These are phyloP conservation scores for Trametes sanguinea DNA, from an alignment of 768 basidiomycete genomes.

Conservation along the genomic window DNA sequence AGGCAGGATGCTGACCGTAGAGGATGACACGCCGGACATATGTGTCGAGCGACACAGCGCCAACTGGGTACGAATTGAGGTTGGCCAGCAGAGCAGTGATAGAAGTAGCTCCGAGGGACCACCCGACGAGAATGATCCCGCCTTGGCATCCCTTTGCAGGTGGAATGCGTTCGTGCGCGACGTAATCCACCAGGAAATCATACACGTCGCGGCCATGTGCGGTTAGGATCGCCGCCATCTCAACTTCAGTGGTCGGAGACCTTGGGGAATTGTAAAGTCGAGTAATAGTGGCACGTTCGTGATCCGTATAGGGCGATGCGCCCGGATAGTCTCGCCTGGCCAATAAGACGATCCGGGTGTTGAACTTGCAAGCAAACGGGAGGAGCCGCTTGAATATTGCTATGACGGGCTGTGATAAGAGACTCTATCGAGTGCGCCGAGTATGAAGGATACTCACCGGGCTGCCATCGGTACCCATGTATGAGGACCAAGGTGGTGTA, in stretches of 20 bases:
- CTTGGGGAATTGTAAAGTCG: not conserved
- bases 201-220: conserved; percentile 38
- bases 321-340: conserved; percentile 34
- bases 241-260: not conserved
- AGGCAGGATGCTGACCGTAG: not conserved
- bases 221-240: conserved; percentile 18
- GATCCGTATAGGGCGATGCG: conserved; percentile 23
- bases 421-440: not conserved
- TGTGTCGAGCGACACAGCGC: not conserved
- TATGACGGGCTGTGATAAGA: not conserved
- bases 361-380: conserved; percentile 20
- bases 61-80: not conserved
- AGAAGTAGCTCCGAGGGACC: conserved; percentile 37
- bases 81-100: conserved; percentile 26
- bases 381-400: conserved; percentile 27
- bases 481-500: conserved; percentile 7
- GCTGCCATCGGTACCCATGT: conserved; percentile 6
- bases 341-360: conserved; percentile 29
- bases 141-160: conserved; percentile 1
- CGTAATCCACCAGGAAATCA: conserved; percentile 38
- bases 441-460: not conserved
- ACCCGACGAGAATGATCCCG: conserved; percentile 34
- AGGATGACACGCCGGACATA: conserved; percentile 9
- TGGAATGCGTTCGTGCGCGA: conserved; percentile 33
- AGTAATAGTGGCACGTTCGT: conserved; percentile 19